A percentile compares a stretch with the other conserved stretches of the same genome.
phyloP scores from a whole-genome alignment of 2,329 filamentous ascomycete genomes.

The Scedosporium dehoogii region DNA sequence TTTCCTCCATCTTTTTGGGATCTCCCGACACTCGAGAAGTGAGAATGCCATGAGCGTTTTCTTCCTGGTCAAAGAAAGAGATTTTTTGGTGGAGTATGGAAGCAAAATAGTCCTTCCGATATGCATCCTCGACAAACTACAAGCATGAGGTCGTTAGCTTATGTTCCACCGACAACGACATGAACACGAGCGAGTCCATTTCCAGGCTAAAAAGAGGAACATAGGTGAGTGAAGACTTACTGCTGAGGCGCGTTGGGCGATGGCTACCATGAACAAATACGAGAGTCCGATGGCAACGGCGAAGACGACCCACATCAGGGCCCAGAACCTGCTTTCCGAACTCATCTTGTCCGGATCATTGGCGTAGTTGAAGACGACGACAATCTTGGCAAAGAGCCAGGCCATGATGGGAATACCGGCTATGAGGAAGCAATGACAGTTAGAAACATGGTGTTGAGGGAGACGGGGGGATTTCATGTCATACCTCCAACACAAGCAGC shows the following conservation, averaged over 20 bases:
- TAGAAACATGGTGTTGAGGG: neutral
- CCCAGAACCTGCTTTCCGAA: constrained; percentile 38
- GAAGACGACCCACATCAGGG: constrained; percentile 54
- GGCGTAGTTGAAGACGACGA: constrained; percentile 36
- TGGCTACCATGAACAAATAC: constrained; percentile 40
- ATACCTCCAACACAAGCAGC: constrained; percentile 18
- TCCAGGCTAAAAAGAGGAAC: too few species aligned
- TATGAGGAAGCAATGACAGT: constrained; percentile 18
- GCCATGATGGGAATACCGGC: constrained; percentile 41
- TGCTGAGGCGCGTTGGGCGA: constrained; percentile 35
- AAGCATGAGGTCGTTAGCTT: too few species aligned
- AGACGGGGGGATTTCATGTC: neutral
- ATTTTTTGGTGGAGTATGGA: constrained; percentile 50
- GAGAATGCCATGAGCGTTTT: constrained; percentile 50
- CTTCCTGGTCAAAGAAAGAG: constrained; percentile 50
- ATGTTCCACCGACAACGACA: neutral
- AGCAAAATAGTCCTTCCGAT: constrained; percentile 51
- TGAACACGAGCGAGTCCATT: neutral
- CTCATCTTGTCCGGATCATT: constrained; percentile 18
- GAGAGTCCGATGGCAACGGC: constrained; percentile 40
- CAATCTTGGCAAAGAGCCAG: constrained; percentile 43
- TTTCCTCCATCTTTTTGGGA: constrained; percentile 49
- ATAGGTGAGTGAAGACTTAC: neutral
- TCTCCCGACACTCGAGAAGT: constrained; percentile 46
- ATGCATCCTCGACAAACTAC: constrained; percentile 36